A percentile compares a stretch with the other conserved stretches of the same genome.
phyloP scores from a whole-genome alignment of 352 stramenopile species.

The Phytophthora hybrid region DNA sequence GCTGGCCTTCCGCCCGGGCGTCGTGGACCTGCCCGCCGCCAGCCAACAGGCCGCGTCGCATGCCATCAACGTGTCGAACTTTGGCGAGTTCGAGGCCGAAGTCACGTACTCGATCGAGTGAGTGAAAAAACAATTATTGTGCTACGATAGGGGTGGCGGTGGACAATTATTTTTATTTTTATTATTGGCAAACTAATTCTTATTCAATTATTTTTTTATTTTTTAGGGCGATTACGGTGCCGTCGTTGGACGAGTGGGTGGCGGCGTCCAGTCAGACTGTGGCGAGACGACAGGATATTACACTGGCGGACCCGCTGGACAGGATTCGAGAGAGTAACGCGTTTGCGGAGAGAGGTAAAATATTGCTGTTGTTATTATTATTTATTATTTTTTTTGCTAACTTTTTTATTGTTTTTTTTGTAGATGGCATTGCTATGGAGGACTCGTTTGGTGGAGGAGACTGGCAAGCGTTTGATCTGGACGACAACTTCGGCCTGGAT shows the following conservation, averaged over 20 bases:
- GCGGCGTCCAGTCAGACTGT: slow-evolving; percentile 77
- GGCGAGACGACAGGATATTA: slow-evolving; percentile 87
- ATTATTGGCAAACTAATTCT: neutral
- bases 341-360: slow-evolving; percentile 58
- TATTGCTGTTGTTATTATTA: neutral
- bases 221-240: slow-evolving; percentile 62
- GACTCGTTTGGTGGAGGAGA: slow-evolving; percentile 82
- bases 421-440: slow-evolving; percentile 74
- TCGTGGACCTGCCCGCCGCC: slow-evolving; percentile 77
- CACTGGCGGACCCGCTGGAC: slow-evolving; percentile 74
- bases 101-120: slow-evolving; percentile 89
- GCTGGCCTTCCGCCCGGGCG: slow-evolving; percentile 93
- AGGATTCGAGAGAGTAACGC: slow-evolving; percentile 58
- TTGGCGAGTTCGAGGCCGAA: slow-evolving; percentile 88
- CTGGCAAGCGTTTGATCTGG: slow-evolving; percentile 87
- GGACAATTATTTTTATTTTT: slow-evolving; percentile 10
- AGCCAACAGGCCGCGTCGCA: slow-evolving; percentile 73
- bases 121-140: slow-evolving; percentile 20
- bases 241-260: slow-evolving; percentile 87
- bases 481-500: slow-evolving; percentile 76
- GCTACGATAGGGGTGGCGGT: neutral
- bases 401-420: slow-evolving; percentile 6
- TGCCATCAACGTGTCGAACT: slow-evolving; percentile 87
- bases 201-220: slow-evolving; percentile 6
- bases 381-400: slow-evolving; percentile 16